Evolutionary conservation across 345 rosid species (phyloP).

Genomic region (Clausena lansium): DNA sequence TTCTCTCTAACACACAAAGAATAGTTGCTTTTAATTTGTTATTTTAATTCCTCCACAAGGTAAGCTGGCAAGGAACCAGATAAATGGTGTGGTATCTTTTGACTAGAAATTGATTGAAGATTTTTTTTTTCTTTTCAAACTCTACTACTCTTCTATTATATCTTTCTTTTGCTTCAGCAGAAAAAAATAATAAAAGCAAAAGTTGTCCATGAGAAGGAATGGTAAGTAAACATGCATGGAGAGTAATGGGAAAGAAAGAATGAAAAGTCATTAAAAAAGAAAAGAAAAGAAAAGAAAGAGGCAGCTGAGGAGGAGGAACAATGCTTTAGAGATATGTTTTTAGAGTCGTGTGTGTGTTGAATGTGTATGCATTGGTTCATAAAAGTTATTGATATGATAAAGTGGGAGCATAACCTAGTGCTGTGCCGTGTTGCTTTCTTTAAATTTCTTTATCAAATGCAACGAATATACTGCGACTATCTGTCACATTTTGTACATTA

Average conservation of each 20-base stretch:
- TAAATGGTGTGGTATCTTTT: constrained; percentile 17
- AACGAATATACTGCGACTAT: background rate
- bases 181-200: background rate
- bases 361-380: constrained; percentile 12
- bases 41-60: constrained; percentile 30
- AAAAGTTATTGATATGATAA: constrained; percentile 1
- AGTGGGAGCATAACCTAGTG: constrained; percentile 22
- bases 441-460: background rate
- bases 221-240: background rate
- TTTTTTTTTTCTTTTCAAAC: background rate
- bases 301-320: constrained; percentile 17
- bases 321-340: constrained; percentile 16
- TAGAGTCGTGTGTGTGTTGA: background rate
- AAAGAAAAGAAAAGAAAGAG: background rate
- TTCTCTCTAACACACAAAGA: background rate
- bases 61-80: constrained; percentile 8
- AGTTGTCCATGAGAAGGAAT: background rate
- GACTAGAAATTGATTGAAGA: constrained; percentile 14
- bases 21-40: constrained; percentile 3
- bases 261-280: background rate
- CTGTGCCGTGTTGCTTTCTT: background rate
- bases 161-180: background rate
- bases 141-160: background rate
- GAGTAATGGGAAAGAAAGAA: background rate
- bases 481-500: background rate